Percentiles rank a stretch among this genome's conserved stretches.
phyloP scores from a whole-genome alignment of 2,329 filamentous ascomycete species.

The Aspergillus sp. region DNA sequence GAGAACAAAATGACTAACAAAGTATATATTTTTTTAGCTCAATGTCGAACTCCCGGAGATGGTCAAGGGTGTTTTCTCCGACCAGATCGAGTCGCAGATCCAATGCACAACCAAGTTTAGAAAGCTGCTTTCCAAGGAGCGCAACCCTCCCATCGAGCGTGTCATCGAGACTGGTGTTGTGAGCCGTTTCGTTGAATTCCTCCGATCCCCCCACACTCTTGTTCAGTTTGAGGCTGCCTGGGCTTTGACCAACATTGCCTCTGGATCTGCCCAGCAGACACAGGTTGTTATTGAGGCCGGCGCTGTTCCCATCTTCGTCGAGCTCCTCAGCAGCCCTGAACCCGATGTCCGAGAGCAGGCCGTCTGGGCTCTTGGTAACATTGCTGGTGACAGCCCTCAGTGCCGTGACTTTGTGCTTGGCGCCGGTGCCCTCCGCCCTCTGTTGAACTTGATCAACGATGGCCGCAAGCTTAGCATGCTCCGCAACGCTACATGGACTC shows the following conservation, averaged over 20 bases:
- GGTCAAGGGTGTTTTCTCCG: slow-evolving; percentile 96
- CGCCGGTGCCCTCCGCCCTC: slow-evolving; percentile 83
- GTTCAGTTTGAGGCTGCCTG: slow-evolving; percentile 99
- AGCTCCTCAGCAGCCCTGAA: slow-evolving; percentile 90
- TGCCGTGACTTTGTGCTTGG: slow-evolving; percentile 95
- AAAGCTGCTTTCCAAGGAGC: slow-evolving; percentile 96
- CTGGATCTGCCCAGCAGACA: slow-evolving; percentile 92
- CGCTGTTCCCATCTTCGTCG: slow-evolving; percentile 96
- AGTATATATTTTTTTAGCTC: slow-evolving; percentile 54
- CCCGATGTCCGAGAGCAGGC: slow-evolving; percentile 97
- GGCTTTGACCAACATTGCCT: slow-evolving; percentile 99
- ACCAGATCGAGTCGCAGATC: slow-evolving; percentile 97
- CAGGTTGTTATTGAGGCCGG: slow-evolving; percentile 98
- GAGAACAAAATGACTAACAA: slow-evolving; percentile 14
- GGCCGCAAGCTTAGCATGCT: slow-evolving; percentile 99
- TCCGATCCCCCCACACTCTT: slow-evolving; percentile 93
- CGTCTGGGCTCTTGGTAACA: slow-evolving; percentile 97
- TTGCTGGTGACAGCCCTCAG: slow-evolving; percentile 94
- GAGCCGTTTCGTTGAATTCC: slow-evolving; percentile 94
- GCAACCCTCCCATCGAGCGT: slow-evolving; percentile 97
- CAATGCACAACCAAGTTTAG: slow-evolving; percentile 97
- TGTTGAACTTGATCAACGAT: slow-evolving; percentile 85
- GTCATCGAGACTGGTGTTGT: slow-evolving; percentile 99
- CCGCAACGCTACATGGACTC: slow-evolving; percentile 95
- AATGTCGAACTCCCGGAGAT: slow-evolving; percentile 98